A percentile compares a stretch with the other conserved stretches of the same genome.
Conservation (phyloP, 495 filamentous ascomycete species). For the Geopyxis carbonaria region DNA sequence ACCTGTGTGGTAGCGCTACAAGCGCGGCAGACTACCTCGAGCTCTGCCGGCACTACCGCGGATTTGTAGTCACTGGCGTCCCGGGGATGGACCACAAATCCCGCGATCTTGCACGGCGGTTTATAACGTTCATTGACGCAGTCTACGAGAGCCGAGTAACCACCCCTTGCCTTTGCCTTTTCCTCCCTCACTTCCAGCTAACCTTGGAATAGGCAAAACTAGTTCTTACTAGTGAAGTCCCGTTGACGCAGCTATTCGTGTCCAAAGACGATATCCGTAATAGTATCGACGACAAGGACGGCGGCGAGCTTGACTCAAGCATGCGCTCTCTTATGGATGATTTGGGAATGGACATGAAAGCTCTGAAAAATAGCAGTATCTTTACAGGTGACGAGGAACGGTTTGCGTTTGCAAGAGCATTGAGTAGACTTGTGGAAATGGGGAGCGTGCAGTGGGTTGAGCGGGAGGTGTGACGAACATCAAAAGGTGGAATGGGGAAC, state of each 20-base stretch:
- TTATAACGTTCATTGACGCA: constrained; percentile 95
- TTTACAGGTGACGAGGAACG: constrained; percentile 93
- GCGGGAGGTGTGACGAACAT: constrained; percentile 10
- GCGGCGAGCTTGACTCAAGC: constrained; percentile 51
- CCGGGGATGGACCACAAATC: constrained; percentile 75
- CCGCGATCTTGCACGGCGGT: constrained; percentile 77
- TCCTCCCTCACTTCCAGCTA: neutral
- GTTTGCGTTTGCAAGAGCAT: constrained; percentile 83
- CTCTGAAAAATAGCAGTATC: constrained; percentile 68
- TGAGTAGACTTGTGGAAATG: constrained; percentile 81
- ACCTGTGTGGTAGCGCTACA: constrained; percentile 72
- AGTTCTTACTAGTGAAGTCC: constrained; percentile 74
- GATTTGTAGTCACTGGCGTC: constrained; percentile 79
- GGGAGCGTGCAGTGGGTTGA: constrained; percentile 90
- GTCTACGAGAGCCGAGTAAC: constrained; percentile 61
- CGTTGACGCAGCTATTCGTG: constrained; percentile 72
- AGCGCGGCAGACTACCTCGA: constrained; percentile 92
- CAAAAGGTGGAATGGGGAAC: too few relatives aligned
- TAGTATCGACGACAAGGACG: constrained; percentile 29
- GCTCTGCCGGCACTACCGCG: constrained; percentile 73
- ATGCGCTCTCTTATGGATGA: constrained; percentile 93
- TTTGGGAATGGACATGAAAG: constrained; percentile 66
- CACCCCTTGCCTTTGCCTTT: neutral
- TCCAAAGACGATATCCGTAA: constrained; percentile 56
- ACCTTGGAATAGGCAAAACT: constrained; percentile 54